Conservation (phyloP, 257 asterid genomes). For the Solanum piurae region DNA sequence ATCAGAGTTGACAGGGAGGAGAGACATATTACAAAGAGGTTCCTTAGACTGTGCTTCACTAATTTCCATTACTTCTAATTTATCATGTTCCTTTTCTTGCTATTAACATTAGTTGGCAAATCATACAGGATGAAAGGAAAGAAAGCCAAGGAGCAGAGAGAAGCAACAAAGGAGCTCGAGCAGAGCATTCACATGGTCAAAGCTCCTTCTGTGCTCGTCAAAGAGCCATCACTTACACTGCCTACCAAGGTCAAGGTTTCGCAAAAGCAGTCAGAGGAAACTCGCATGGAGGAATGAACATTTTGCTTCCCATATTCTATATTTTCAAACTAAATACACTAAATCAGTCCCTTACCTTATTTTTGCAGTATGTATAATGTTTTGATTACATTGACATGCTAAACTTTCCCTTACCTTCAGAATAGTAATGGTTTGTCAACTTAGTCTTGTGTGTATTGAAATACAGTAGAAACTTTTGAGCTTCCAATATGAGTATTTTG, state of each 20-base stretch:
- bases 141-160: constrained; percentile 28
- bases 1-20: constrained; percentile 63
- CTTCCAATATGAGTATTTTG: no score
- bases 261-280: constrained; percentile 5
- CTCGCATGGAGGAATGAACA: constrained; percentile 26
- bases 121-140: constrained; percentile 58
- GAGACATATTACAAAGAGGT: constrained; percentile 51
- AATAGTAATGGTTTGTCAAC: neutral
- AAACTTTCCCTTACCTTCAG: neutral
- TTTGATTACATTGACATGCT: neutral
- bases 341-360: neutral
- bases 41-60: neutral
- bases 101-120: constrained; percentile 3
- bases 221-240: constrained; percentile 38
- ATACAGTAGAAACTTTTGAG: no score
- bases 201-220: constrained; percentile 38
- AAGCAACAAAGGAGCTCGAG: constrained; percentile 38
- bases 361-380: neutral
- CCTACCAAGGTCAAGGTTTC: constrained; percentile 26
- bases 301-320: neutral
- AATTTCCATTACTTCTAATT: neutral
- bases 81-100: neutral
- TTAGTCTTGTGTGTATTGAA: neutral
- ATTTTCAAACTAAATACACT: neutral
- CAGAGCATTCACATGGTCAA: constrained; percentile 49